Base-by-base conservation (phyloP, 2,329 filamentous ascomycete species). In the Tolypocladium tundrense region DNA sequence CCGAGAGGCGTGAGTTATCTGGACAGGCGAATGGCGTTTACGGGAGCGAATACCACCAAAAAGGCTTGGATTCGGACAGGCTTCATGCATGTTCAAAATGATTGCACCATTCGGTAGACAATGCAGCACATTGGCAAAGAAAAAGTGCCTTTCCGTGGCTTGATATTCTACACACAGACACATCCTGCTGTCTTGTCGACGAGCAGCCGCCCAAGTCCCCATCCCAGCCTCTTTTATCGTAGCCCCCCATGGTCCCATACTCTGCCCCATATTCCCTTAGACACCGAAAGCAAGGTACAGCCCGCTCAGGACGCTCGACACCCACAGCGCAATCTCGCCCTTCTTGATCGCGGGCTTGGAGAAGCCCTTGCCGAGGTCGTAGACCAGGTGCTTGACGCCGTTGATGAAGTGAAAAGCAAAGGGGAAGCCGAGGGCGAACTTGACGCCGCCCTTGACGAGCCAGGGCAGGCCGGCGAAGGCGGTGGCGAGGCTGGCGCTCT, bases 391-490 rank as follows among this genome's bases (percentile, higher is more conserved):
- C 64, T 80, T 76, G 57, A 78, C 65, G 60, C 82, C 82, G 72
- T 81, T 83, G 70, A 82, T 64, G 61, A 73, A 69, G 74, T 85
- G 82, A 73, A 78, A 85, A 57, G 76, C 70, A 58, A 85, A 82
- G n/a, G 82, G 82, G 78, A 82, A 85, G 58, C 79, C 79, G 52
- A 81, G 67, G 33, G 75, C 64, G 67, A 82, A 76, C 77, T 85
- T 85, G 72, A 81, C 55, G 35, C 67, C 77, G 60, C 78, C 81
- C 75, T 87, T 86, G 69, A 77, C 75, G 57, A 80, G 76, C 11
- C 85, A 72, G 24, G 88, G 82, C 33, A 88, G 72, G 5, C 76
- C 75, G 31, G 80, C 84, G 41, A 84, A 83, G 53, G 84, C 75
- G 33, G 84, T 81, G 35, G 83, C 86, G 10, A 89, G 68, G 53